A percentile compares a stretch with the other conserved stretches of the same genome.
Evolutionary conservation across 345 rosid genomes (phyloP).

Genomic region (Linum trigynum): DNA sequence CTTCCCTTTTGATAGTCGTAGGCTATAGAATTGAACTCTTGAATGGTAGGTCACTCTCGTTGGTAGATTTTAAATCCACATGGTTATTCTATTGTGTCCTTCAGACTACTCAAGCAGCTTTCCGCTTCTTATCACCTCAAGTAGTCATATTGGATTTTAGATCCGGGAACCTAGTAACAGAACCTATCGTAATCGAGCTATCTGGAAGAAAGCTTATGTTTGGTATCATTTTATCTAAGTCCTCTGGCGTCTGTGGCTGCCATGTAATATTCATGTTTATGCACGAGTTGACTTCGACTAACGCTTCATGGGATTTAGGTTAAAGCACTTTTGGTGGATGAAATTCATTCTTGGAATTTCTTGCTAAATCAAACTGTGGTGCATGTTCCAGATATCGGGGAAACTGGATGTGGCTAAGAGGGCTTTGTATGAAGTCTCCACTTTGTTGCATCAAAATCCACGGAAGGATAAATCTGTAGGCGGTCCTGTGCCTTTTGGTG

Average conservation of each 20-base stretch:
- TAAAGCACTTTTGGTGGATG: not conserved
- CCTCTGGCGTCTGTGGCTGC: not conserved
- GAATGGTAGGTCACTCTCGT: not conserved
- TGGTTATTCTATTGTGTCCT: not conserved
- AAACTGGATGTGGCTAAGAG: conserved; percentile 34
- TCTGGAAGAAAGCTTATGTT: not conserved
- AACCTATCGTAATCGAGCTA: not conserved
- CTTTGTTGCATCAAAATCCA: conserved; percentile 46
- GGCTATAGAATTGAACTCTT: not conserved
- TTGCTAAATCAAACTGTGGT: not conserved
- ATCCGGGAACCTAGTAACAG: not conserved
- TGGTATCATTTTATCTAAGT: not conserved
- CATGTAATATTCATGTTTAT: not conserved
- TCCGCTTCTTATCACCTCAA: not conserved
- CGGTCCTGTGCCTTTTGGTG: conserved; percentile 22
- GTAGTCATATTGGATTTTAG: not conserved
- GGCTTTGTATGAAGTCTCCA: conserved; percentile 50
- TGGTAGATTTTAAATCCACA: not conserved
- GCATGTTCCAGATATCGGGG: conserved; percentile 52
- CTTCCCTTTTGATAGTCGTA: not conserved
- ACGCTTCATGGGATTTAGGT: not conserved
- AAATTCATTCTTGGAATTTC: not conserved
- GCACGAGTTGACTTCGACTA: not conserved
- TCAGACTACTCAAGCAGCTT: not conserved
- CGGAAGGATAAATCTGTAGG: conserved; percentile 37